Base-by-base conservation (phyloP, 2,329 filamentous ascomycete species). In the Diaporthe ampelina region DNA sequence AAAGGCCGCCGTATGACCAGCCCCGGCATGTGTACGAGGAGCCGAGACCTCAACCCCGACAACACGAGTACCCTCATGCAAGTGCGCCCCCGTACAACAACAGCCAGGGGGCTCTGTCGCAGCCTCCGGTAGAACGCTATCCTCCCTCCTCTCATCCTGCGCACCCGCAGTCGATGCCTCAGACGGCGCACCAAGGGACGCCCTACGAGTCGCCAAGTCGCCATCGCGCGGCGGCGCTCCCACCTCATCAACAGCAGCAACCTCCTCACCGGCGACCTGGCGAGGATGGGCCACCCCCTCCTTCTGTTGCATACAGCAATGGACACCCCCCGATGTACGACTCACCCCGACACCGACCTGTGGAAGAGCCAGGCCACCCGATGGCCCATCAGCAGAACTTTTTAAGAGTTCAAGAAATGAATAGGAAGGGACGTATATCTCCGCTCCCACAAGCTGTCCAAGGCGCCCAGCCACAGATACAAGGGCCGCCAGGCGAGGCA, bases 391-490 rank as follows among this genome's bases (percentile, higher is more conserved):
- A 88, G 75, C 88, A 94, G 76, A 92, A 90, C 50, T 87, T 97
- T 57, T 86, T 98, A n/a, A 92, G 91, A 4, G 89, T 97, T 15
- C 94, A 97, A 78, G 92, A 94, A 73, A 92, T 93, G 75, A 95
- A 95, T 80, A 91, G 94, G 70, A 94, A 93, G 77, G 95, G 95
- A 1, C 92, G 95, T 65, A 89, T 95, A 52, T 98, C 96, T 11
- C 96, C 96, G 1, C 86, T 98, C 21, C 96, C 96, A 0, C 96
- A 98, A 82, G 95, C 96, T 29, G 95, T 98, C 0, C 95, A 98
- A 81, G 96, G 96, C 29, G 95, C 94, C 1, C 95, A 98, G 81
- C 91, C 93, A 21, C 94, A 95, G 78, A 90, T 94, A 52, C 89
- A 94, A 70, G 94, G 94, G 4, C 94, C 95, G 8, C 91, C 92